Base-by-base conservation (phyloP, 2,329 filamentous ascomycete species). In the Penicillium sumatraense region DNA sequence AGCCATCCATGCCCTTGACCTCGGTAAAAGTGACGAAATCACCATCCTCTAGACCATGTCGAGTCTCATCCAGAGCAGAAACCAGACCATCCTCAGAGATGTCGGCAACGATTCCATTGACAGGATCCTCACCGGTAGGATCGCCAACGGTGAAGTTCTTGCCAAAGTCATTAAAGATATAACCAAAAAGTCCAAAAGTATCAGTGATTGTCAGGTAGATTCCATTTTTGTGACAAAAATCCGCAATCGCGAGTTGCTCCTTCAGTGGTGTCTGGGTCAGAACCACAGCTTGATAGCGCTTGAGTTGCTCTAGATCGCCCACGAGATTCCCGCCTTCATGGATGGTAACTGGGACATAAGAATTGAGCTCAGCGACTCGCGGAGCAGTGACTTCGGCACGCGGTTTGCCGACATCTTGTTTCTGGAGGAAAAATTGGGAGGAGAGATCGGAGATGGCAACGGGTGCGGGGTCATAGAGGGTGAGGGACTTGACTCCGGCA, bases 141-240 rank as follows among this genome's bases (percentile, higher is more conserved):
- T 99, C 95, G 61, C 91, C 88, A 51, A 95, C 86, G 5, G 90
- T 91, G 75, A 99, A 99, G 68, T 95, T 90, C 69, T 93, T 87
- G 64, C 95, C 95, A 71, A 99, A 99, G 71, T 99, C 95, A 68
- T 93, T 97, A 79, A 99, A 99, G 64, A 99, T 89, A 62, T 89
- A 90, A 48, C 95, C 95, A 71, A 99, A 99, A 27, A 99, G 83
- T 62, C 95, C 95, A 68, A 91, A 97, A 0, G 90, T 96, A 70
- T 97, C 93, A 6, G 91, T 86, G 53, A 91, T 85, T 47, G 96
- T 87, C 35, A 99, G 79, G 72, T 91, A 97, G 65, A 99, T 97
- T 60, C 90, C 89, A 75, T 98, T 96, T 59, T 89, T 81, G 75
- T 98, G 95, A 76, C 93, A 96, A 79, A 93, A 98, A 67, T 98